Conservation (phyloP, 2,329 filamentous ascomycete species). For the Magnaporthales sp. region DNA sequence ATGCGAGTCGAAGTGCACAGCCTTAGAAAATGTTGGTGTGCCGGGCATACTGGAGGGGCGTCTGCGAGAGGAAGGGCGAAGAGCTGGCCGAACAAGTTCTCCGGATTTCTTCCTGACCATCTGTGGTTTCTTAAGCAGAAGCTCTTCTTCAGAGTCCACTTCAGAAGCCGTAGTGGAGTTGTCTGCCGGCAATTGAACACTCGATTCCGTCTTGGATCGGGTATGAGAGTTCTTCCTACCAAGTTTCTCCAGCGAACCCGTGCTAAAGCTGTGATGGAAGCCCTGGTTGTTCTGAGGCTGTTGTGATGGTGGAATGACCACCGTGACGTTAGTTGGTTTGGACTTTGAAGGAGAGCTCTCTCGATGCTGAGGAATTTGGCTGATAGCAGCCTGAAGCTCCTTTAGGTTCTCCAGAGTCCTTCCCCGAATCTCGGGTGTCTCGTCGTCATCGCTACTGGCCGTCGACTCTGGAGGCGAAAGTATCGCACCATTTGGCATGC, state of each 20-base stretch:
- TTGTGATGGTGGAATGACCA: not conserved
- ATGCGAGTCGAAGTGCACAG: conserved; percentile 96
- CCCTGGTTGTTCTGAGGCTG: conserved; percentile 4
- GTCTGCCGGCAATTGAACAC: conserved; percentile 33
- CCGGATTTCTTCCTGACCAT: conserved; percentile 98
- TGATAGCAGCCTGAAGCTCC: conserved; percentile 76
- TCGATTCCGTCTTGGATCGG: conserved; percentile 48
- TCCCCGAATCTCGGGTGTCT: conserved; percentile 35
- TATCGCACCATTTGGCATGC: conserved; percentile 75
- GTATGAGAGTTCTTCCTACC: conserved; percentile 37
- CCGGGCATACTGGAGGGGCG: conserved; percentile 95
- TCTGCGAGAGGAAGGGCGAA: conserved; percentile 69
- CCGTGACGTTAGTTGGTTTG: not conserved
- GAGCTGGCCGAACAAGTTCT: conserved; percentile 85
- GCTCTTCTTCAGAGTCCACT: conserved; percentile 54
- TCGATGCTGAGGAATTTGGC: conserved; percentile 62
- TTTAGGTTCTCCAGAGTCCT: conserved; percentile 42
- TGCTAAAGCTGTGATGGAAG: conserved; percentile 37
- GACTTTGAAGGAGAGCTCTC: conserved; percentile 43
- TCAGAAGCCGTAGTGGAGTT: conserved; percentile 46
- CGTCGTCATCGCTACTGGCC: conserved; percentile 80
- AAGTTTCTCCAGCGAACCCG: conserved; percentile 33
- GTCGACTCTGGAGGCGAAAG: conserved; percentile 87
- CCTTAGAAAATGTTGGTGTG: conserved; percentile 90
- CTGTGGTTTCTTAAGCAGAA: conserved; percentile 68